Evolutionary conservation across 352 stramenopile genomes (phyloP).

Genomic region (Globisporangium apiculatum): DNA sequence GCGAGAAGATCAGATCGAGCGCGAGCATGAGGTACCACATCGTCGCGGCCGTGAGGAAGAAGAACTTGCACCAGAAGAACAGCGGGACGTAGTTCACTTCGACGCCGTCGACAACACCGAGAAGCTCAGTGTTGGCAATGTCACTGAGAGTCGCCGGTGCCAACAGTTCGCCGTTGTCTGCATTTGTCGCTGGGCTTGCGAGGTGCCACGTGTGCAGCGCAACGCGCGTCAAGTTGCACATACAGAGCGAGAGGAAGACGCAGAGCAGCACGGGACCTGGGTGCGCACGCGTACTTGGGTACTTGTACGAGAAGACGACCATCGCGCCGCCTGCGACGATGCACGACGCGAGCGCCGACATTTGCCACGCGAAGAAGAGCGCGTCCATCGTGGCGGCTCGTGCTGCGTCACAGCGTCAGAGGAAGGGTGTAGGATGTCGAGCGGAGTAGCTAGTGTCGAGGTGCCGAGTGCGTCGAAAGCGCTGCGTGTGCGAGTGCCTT

Average conservation of each 20-base stretch:
- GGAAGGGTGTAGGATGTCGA: background rate
- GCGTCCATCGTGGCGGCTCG: conserved; percentile 26
- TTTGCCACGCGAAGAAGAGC: conserved; percentile 71
- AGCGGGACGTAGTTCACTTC: conserved; percentile 44
- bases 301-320: conserved; percentile 70
- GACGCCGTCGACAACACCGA: conserved; percentile 17
- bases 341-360: conserved; percentile 52
- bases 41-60: conserved; percentile 70
- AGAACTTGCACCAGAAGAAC: conserved; percentile 83
- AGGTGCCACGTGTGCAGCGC: conserved; percentile 49
- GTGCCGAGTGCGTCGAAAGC: background rate
- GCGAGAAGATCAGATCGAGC: conserved; percentile 80
- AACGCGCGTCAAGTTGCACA: conserved; percentile 63
- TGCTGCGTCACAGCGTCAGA: background rate
- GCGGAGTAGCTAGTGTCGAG: background rate
- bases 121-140: conserved; percentile 53
- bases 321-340: conserved; percentile 45
- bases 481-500: too few species aligned
- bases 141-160: conserved; percentile 44
- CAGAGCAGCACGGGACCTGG: conserved; percentile 70
- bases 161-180: conserved; percentile 7
- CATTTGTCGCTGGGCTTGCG: conserved; percentile 6
- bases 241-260: conserved; percentile 62
- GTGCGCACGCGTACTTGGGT: conserved; percentile 48
- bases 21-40: conserved; percentile 86